A percentile compares a stretch with the other conserved stretches of the same genome.
Conservation (phyloP, 2,329 filamentous ascomycete genomes). For the Colletotrichum musae region DNA sequence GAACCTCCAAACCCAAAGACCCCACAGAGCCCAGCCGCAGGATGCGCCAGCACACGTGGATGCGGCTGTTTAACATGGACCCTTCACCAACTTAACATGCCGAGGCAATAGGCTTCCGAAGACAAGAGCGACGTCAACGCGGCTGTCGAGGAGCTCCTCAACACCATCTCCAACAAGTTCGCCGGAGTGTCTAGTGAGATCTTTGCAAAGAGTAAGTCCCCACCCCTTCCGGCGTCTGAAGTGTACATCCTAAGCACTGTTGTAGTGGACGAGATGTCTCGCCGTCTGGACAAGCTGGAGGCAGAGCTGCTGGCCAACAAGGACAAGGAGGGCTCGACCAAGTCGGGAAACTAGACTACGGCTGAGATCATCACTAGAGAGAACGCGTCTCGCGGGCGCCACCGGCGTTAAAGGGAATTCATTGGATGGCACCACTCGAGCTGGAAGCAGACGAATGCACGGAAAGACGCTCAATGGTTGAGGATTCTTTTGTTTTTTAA, state of each 20-base stretch:
- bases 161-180: slow-evolving; percentile 88
- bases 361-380: neutral
- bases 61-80: neutral
- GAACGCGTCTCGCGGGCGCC: slow-evolving; percentile 1
- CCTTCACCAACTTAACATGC: neutral
- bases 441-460: slow-evolving; percentile 2
- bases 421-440: slow-evolving; percentile 18
- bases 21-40: neutral
- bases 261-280: slow-evolving; percentile 88
- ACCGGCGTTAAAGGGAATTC: slow-evolving; percentile 22
- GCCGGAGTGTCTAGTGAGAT: slow-evolving; percentile 88
- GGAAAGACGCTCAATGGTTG: slow-evolving; percentile 6
- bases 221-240: too few relatives aligned
- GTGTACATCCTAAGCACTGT: too few relatives aligned
- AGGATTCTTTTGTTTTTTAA: slow-evolving; percentile 26
- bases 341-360: slow-evolving; percentile 47
- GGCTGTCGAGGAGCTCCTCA: slow-evolving; percentile 89
- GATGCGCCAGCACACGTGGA: too few relatives aligned
- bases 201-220: slow-evolving; percentile 83
- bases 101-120: slow-evolving; percentile 53
- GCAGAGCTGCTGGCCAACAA: slow-evolving; percentile 75
- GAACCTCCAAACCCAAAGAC: neutral
- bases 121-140: slow-evolving; percentile 76
- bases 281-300: slow-evolving; percentile 87
- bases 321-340: slow-evolving; percentile 58